phyloP scores from a whole-genome alignment of 768 basidiomycete species.

The Cystobasidium tubakii region DNA sequence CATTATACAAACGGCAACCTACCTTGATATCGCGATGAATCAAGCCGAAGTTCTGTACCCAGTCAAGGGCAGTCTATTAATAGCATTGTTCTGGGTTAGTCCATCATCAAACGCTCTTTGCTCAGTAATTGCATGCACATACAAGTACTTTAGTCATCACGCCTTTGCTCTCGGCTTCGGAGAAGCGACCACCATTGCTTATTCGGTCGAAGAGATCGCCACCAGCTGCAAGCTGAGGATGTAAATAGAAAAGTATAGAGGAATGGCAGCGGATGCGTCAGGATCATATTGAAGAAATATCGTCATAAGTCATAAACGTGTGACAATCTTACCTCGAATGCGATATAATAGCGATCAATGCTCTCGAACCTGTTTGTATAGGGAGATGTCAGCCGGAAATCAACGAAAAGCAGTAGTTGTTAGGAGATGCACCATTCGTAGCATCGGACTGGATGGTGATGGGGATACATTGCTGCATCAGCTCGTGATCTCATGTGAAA shows the following conservation, averaged over 20 bases:
- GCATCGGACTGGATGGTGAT: background rate
- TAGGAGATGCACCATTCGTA: conserved; percentile 20
- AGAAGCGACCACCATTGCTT: conserved; percentile 11
- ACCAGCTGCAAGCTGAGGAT: conserved; percentile 20
- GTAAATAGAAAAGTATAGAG: background rate
- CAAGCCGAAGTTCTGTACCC: conserved; percentile 27
- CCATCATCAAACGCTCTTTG: background rate
- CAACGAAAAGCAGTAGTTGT: background rate
- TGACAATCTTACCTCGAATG: conserved; percentile 28
- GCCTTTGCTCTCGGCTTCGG: conserved; percentile 20
- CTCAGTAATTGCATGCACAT: background rate
- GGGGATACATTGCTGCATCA: background rate
- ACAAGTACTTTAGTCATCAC: conserved; percentile 26
- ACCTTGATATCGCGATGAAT: conserved; percentile 36
- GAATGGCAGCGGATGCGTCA: too few relatives aligned
- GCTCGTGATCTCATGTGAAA: background rate
- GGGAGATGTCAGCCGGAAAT: background rate
- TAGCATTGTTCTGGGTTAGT: background rate
- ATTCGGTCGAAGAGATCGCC: conserved; percentile 36
- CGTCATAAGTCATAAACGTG: too few relatives aligned
- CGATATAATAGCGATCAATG: conserved; percentile 34
- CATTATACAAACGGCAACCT: background rate
- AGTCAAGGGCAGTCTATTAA: conserved; percentile 11
- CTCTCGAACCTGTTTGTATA: conserved; percentile 20
- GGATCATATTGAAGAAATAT: background rate